Conservation (phyloP, 2,329 filamentous ascomycete species). For the Nannizziopsis barbatae region DNA sequence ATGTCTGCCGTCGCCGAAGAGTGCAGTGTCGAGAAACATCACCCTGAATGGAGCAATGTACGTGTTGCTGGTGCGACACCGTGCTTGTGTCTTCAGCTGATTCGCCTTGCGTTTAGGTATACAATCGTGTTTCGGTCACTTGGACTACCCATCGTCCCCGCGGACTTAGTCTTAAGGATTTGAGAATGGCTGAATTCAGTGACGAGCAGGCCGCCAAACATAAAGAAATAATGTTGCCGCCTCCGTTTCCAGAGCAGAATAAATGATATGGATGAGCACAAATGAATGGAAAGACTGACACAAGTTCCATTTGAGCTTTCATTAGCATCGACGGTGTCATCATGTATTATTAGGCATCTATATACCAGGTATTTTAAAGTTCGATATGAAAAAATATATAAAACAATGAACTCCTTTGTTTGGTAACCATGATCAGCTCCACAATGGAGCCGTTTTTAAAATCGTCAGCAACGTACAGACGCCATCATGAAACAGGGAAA, state of each 20-base stretch:
- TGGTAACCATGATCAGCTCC: not conserved
- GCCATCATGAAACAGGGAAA: not conserved
- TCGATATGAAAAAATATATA: not conserved
- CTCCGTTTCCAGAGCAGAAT: constrained; percentile 1
- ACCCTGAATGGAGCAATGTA: constrained; percentile 14
- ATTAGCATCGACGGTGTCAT: not conserved
- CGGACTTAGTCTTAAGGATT: constrained; percentile 30
- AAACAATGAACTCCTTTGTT: not conserved
- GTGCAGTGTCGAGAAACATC: constrained; percentile 11
- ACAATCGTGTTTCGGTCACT: constrained; percentile 10
- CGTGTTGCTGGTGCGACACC: not conserved
- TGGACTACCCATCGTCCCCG: constrained; percentile 33
- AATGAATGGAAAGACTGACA: not conserved
- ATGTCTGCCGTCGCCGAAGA: constrained; percentile 10
- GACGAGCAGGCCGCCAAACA: constrained; percentile 26
- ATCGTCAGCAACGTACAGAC: no score
- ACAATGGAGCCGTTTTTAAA: not conserved
- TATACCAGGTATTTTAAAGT: not conserved
- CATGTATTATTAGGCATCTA: constrained; percentile 8
- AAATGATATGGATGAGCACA: not conserved
- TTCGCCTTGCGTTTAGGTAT: constrained; percentile 2
- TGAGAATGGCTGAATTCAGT: constrained; percentile 29
- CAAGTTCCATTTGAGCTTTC: not conserved
- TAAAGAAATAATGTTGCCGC: constrained; percentile 9
- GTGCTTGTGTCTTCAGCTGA: not conserved